Conservation (phyloP, 257 asterid species). For the Solanum chmielewskii region DNA sequence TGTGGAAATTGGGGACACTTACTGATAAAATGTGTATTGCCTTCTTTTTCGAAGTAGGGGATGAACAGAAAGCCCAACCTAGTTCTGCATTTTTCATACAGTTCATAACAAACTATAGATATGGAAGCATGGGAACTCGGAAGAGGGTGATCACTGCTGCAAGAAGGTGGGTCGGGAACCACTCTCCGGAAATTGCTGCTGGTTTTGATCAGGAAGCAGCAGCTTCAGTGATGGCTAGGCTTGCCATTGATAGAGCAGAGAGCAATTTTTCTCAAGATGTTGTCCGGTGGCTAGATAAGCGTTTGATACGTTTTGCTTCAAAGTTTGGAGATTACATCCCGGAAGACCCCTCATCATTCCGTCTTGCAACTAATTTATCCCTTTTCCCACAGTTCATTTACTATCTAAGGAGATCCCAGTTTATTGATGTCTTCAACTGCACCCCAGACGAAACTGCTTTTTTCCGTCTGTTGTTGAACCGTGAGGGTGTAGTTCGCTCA, state of each 20-base stretch:
- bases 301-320: conserved; percentile 55
- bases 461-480: conserved; percentile 67
- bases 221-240: conserved; percentile 82
- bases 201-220: conserved; percentile 98
- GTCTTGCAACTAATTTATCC: conserved; percentile 67
- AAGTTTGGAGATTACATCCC: conserved; percentile 80
- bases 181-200: conserved; percentile 60
- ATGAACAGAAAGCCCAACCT: conserved; percentile 52
- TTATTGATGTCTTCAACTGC: conserved; percentile 74
- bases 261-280: conserved; percentile 39
- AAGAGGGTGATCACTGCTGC: conserved; percentile 93
- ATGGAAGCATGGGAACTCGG: conserved; percentile 53
- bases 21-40: conserved; percentile 69
- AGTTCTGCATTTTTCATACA: conserved; percentile 75
- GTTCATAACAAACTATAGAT: conserved; percentile 67
- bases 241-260: conserved; percentile 51
- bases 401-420: conserved; percentile 80
- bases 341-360: conserved; percentile 86
- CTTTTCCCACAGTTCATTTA: conserved; percentile 90
- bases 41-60: conserved; percentile 71
- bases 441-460: conserved; percentile 89
- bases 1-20: conserved; percentile 70
- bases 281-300: conserved; percentile 73
- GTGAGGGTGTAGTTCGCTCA: conserved; percentile 79
- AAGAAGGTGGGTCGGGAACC: conserved; percentile 78